Evolutionary conservation across 2,329 filamentous ascomycete species (phyloP).

Genomic region (Madurella mycetomatis): DNA sequence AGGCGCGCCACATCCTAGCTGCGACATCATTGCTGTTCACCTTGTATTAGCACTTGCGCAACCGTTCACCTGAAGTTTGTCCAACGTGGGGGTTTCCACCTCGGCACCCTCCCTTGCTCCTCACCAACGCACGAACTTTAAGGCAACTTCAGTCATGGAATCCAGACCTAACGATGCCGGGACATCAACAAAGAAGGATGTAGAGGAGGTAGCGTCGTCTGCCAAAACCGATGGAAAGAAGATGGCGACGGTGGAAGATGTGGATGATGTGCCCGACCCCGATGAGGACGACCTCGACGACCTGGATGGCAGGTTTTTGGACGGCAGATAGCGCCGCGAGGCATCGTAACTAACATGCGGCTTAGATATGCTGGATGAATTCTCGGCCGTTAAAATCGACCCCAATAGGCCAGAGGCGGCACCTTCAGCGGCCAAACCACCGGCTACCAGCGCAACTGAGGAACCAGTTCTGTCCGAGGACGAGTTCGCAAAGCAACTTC

Average conservation of each 20-base stretch:
- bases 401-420: constrained; percentile 35
- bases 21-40: not conserved
- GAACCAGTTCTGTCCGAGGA: constrained; percentile 54
- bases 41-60: not conserved
- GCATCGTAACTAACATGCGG: constrained; percentile 13
- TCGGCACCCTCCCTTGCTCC: not conserved
- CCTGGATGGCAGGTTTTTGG: constrained; percentile 65
- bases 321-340: not conserved
- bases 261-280: constrained; percentile 64
- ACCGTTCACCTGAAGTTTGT: not conserved
- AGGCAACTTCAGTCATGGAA: constrained; percentile 16
- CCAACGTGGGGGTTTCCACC: not conserved
- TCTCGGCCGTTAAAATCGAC: constrained; percentile 62
- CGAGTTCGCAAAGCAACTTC: constrained; percentile 80
- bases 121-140: constrained; percentile 2
- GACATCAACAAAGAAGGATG: constrained; percentile 21
- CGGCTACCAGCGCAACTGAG: constrained; percentile 24
- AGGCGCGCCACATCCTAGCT: not conserved
- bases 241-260: constrained; percentile 23
- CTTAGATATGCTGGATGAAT: constrained; percentile 87
- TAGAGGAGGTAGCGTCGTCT: constrained; percentile 4
- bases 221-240: constrained; percentile 20
- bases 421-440: constrained; percentile 24
- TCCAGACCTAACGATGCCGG: constrained; percentile 19
- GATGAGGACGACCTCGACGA: constrained; percentile 92